A percentile compares a stretch with the other conserved stretches of the same genome.
phyloP scores from a whole-genome alignment of 2,329 filamentous ascomycete species.

The Lecanoromycetidae sp. region DNA sequence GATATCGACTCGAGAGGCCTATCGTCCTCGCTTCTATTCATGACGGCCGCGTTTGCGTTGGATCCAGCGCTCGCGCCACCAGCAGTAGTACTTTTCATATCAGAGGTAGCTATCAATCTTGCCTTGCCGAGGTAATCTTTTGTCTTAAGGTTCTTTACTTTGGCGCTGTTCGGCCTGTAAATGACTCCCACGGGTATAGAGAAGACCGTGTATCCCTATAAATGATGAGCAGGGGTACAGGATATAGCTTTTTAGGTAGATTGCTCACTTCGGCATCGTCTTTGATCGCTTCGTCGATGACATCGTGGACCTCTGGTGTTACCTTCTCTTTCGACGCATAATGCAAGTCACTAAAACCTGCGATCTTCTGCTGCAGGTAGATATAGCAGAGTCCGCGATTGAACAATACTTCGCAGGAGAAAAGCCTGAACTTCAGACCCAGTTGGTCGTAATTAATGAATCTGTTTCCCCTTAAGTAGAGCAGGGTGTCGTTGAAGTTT shows the following conservation, averaged over 20 bases:
- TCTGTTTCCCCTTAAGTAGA: constrained; percentile 89
- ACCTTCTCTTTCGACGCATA: constrained; percentile 94
- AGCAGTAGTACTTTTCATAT: constrained; percentile 67
- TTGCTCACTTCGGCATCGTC: constrained; percentile 75
- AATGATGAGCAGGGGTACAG: constrained; percentile 11
- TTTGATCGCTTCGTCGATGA: constrained; percentile 91
- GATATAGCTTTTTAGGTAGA: constrained; percentile 17
- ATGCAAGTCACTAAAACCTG: constrained; percentile 78
- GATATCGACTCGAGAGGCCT: constrained; percentile 74
- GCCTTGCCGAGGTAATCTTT: constrained; percentile 97
- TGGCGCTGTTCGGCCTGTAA: constrained; percentile 91
- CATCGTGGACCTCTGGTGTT: constrained; percentile 77
- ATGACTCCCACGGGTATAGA: constrained; percentile 93
- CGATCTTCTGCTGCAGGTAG: constrained; percentile 82
- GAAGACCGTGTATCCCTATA: constrained; percentile 90
- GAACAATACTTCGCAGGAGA: constrained; percentile 94
- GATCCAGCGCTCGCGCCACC: constrained; percentile 70
- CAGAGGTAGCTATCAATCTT: constrained; percentile 78
- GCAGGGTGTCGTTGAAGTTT: constrained; percentile 95
- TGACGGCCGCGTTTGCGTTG: constrained; percentile 35
- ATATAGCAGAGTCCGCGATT: constrained; percentile 96
- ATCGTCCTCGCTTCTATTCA: constrained; percentile 47
- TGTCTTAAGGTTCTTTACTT: constrained; percentile 94
- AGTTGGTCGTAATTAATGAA: constrained; percentile 97
- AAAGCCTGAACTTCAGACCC: constrained; percentile 88